Evolutionary conservation across 192 early-diverging fungal genomes (phyloP).

Genomic region (Fimicolochytrium jonesii): DNA sequence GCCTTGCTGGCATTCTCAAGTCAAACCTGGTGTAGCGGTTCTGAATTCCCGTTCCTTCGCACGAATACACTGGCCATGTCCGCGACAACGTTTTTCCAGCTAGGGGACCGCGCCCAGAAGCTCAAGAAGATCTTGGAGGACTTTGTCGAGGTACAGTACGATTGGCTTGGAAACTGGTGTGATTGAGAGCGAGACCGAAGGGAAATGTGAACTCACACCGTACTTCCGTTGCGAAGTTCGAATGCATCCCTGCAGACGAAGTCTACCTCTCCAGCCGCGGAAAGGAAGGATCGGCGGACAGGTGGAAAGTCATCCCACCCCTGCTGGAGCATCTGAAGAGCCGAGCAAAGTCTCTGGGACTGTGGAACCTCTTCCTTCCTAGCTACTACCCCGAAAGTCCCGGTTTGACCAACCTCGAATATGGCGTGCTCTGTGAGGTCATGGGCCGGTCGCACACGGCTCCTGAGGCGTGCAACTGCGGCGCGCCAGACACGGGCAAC

Average conservation of each 20-base stretch:
- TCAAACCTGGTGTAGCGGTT: too few relatives aligned
- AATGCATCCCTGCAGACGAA: slow-evolving; percentile 92
- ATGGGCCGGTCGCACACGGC: slow-evolving; percentile 82
- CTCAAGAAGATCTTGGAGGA: slow-evolving; percentile 33
- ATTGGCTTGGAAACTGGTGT: not conserved
- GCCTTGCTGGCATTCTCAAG: too few relatives aligned
- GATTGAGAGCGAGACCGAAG: not conserved
- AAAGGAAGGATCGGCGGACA: slow-evolving; percentile 54
- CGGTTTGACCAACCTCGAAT: slow-evolving; percentile 92
- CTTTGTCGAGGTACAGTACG: slow-evolving; percentile 40
- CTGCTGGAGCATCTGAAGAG: slow-evolving; percentile 86
- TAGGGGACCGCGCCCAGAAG: slow-evolving; percentile 32
- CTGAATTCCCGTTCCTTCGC: too few relatives aligned
- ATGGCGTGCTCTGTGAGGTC: slow-evolving; percentile 85
- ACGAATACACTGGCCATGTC: too few relatives aligned
- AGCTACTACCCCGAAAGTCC: slow-evolving; percentile 76
- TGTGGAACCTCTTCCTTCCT: slow-evolving; percentile 95
- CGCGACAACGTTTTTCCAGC: slow-evolving; percentile 28
- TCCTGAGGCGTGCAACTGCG: slow-evolving; percentile 84
- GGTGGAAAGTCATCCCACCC: slow-evolving; percentile 86
- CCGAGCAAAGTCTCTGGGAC: slow-evolving; percentile 78
- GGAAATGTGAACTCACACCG: not conserved
- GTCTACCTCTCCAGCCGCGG: slow-evolving; percentile 71
- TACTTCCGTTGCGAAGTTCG: slow-evolving; percentile 40
- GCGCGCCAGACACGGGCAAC: slow-evolving; percentile 96